phyloP scores from a whole-genome alignment of 441 rosid species.

The Gossypium armourianum region DNA sequence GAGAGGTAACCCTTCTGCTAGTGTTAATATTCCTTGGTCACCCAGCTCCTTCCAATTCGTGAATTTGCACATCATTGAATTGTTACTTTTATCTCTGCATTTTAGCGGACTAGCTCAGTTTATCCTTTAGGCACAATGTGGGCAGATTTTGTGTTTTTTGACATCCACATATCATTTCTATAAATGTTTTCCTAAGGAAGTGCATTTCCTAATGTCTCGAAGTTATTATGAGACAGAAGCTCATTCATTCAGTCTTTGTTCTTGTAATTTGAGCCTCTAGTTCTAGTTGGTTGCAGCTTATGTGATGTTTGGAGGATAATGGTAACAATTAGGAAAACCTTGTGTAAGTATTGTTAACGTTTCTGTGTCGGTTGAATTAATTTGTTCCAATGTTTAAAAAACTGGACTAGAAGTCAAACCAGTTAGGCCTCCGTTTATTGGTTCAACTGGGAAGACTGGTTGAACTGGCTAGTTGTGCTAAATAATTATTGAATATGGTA shows the following conservation, averaged over 20 bases:
- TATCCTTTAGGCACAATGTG: background rate
- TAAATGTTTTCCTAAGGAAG: constrained; percentile 2
- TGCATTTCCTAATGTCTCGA: background rate
- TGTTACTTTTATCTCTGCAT: background rate
- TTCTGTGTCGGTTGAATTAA: background rate
- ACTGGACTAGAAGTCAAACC: background rate
- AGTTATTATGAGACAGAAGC: constrained; percentile 1
- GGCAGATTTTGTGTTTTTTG: background rate
- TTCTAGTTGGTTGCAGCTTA: background rate
- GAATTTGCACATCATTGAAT: background rate
- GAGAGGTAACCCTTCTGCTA: constrained; percentile 47
- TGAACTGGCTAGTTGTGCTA: background rate
- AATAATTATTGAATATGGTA: background rate
- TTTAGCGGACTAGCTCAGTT: background rate
- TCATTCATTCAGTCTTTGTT: background rate
- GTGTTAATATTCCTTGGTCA: background rate
- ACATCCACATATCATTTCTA: background rate
- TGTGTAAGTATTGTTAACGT: background rate
- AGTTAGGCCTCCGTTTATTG: background rate
- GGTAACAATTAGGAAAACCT: background rate
- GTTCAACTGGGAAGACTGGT: background rate
- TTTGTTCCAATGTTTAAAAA: background rate
- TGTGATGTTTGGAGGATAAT: background rate
- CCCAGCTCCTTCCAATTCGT: background rate
- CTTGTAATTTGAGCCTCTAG: background rate